A percentile compares a stretch with the other conserved stretches of the same genome.
These are phyloP conservation scores for Nemania sp. DNA, from an alignment of 2,329 filamentous ascomycete genomes.

Conservation along the genomic window DNA sequence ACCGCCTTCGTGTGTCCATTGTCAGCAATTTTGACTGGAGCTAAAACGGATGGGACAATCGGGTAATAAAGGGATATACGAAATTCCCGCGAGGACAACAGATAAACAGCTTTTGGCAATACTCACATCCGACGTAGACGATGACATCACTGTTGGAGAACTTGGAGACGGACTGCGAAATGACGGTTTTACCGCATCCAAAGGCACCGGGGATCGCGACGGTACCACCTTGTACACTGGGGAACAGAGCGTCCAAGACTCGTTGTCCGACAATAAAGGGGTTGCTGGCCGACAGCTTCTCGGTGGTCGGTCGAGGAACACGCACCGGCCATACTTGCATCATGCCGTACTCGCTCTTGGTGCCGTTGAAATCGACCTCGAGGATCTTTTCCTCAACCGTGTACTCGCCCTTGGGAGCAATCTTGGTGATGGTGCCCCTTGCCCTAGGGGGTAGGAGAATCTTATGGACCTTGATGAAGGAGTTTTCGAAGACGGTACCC, in stretches of 20 bases:
- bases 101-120: not conserved
- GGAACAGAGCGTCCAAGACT: slow-evolving; percentile 95
- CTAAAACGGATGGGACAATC: not conserved
- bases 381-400: slow-evolving; percentile 93
- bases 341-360: slow-evolving; percentile 93
- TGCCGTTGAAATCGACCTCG: slow-evolving; percentile 95
- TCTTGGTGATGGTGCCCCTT: slow-evolving; percentile 88
- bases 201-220: slow-evolving; percentile 98
- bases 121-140: slow-evolving; percentile 82
- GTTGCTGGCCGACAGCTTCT: slow-evolving; percentile 86
- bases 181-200: slow-evolving; percentile 98
- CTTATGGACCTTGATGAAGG: slow-evolving; percentile 89
- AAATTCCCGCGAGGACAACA: not conserved
- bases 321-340: slow-evolving; percentile 99
- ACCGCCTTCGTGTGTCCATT: slow-evolving; percentile 48
- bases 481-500: slow-evolving; percentile 95
- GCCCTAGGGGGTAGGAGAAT: slow-evolving; percentile 90
- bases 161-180: slow-evolving; percentile 97
- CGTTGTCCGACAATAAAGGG: slow-evolving; percentile 97
- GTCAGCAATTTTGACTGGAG: not conserved
- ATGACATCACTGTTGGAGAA: slow-evolving; percentile 99
- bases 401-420: slow-evolving; percentile 87
- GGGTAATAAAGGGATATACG: not conserved
- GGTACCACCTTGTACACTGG: slow-evolving; percentile 93
- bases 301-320: slow-evolving; percentile 87